phyloP scores from a whole-genome alignment of 2,329 filamentous ascomycete genomes.

The Mycosphaerella sp. region DNA sequence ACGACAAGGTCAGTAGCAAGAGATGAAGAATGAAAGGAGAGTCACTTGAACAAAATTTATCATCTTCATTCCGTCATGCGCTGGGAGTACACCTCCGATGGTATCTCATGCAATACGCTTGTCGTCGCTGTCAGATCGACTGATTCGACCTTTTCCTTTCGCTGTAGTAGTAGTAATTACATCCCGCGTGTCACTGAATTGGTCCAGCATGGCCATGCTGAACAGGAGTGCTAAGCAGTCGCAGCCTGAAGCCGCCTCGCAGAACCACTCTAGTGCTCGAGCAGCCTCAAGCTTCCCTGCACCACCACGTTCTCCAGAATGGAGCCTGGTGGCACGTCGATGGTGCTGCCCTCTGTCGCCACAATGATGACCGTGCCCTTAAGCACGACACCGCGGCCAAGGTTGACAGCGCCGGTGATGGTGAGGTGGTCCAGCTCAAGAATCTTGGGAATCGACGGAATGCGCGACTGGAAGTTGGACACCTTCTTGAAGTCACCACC shows the following conservation, averaged over 20 bases:
- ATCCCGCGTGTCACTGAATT: constrained; percentile 9
- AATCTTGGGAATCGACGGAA: constrained; percentile 82
- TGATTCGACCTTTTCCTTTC: constrained; percentile 9
- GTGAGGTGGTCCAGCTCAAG: constrained; percentile 91
- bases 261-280: constrained; percentile 52
- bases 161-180: constrained; percentile 4
- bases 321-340: constrained; percentile 93
- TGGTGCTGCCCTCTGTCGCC: constrained; percentile 93
- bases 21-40: neutral
- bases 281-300: constrained; percentile 80
- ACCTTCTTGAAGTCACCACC: constrained; percentile 99
- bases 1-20: too few relatives aligned
- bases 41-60: neutral
- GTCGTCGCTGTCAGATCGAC: constrained; percentile 10
- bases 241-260: neutral
- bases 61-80: constrained; percentile 9
- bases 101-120: constrained; percentile 9
- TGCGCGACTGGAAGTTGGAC: constrained; percentile 86
- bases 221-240: neutral
- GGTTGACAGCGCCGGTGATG: constrained; percentile 94
- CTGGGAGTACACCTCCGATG: constrained; percentile 9
- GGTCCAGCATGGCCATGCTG: constrained; percentile 4
- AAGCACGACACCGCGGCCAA: constrained; percentile 87
- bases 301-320: constrained; percentile 99
- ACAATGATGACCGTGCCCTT: constrained; percentile 99